These are phyloP conservation scores for Rhododendron williamsianum DNA, from an alignment of 148 eudicot species.

Conservation along the genomic window DNA sequence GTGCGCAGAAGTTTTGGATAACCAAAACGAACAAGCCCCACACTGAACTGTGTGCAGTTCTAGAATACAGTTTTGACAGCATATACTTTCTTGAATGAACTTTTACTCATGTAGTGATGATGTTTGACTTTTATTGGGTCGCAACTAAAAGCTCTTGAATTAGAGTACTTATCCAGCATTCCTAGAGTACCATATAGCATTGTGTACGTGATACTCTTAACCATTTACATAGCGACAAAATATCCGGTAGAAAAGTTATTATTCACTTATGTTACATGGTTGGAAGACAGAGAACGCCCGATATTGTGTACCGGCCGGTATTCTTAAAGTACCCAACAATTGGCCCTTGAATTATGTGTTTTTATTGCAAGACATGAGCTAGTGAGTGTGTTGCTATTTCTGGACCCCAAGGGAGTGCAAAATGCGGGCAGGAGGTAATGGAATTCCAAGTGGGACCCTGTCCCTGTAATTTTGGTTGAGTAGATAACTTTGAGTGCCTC, in stretches of 20 bases:
- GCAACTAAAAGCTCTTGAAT: neutral
- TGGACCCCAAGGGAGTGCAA: neutral
- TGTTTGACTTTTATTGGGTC: neutral
- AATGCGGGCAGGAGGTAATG: neutral
- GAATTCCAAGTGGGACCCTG: constrained; percentile 3
- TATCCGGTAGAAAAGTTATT: no score
- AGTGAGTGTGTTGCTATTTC: neutral
- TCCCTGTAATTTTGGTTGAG: neutral
- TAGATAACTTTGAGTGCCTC: constrained; percentile 5
- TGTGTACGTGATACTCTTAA: no score
- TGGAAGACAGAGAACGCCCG: no score
- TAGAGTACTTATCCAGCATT: no score
- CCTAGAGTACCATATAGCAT: neutral
- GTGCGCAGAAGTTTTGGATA: no score
- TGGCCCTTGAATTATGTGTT: neutral
- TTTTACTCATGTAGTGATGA: neutral
- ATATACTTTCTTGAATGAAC: neutral
- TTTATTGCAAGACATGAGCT: neutral
- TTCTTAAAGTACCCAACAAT: no score
- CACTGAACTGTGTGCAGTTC: neutral
- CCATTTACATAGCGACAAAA: no score
- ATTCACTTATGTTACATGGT: no score
- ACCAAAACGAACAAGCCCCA: no score
- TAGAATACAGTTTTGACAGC: neutral
- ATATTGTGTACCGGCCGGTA: no score